Evolutionary conservation across 768 basidiomycete genomes (phyloP).

Genomic region (Pleurotus giganteus): DNA sequence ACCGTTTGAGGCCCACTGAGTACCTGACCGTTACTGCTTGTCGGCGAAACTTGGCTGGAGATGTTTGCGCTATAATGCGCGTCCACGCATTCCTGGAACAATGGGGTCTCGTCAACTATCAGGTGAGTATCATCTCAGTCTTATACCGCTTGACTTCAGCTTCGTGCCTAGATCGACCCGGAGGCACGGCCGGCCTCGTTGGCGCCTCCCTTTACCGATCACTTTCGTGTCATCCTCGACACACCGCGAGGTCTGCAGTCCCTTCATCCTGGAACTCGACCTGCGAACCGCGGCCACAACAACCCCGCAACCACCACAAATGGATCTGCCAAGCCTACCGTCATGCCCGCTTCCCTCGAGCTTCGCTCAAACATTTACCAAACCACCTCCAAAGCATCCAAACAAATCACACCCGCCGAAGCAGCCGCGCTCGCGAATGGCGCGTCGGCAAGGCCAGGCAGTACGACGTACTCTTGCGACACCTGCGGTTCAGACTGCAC

Average conservation of each 20-base stretch:
- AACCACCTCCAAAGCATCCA: constrained; percentile 81
- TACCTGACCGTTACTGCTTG: constrained; percentile 98
- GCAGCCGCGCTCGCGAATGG: constrained; percentile 64
- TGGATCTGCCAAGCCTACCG: constrained; percentile 36
- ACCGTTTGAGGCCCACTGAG: constrained; percentile 88
- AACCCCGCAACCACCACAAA: constrained; percentile 35
- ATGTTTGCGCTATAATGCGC: constrained; percentile 98
- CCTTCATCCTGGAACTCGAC: constrained; percentile 78
- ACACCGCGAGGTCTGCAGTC: constrained; percentile 96
- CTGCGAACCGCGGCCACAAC: constrained; percentile 37
- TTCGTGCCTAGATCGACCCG: constrained; percentile 78
- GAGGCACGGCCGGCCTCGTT: constrained; percentile 92
- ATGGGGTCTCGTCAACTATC: constrained; percentile 99
- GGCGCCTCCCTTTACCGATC: constrained; percentile 96
- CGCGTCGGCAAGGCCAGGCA: constrained; percentile 26
- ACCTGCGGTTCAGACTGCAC: constrained; percentile 96
- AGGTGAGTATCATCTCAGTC: constrained; percentile 49
- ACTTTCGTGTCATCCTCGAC: constrained; percentile 97
- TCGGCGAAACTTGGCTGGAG: constrained; percentile 92
- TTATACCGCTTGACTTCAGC: constrained; percentile 7
- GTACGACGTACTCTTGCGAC: constrained; percentile 67
- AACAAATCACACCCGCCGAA: constrained; percentile 63
- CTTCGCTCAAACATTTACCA: constrained; percentile 87
- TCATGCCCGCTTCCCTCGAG: constrained; percentile 75
- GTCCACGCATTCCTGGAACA: constrained; percentile 99